Conservation (phyloP, 202 grass and related monocot species). For the Carex arenaria region DNA sequence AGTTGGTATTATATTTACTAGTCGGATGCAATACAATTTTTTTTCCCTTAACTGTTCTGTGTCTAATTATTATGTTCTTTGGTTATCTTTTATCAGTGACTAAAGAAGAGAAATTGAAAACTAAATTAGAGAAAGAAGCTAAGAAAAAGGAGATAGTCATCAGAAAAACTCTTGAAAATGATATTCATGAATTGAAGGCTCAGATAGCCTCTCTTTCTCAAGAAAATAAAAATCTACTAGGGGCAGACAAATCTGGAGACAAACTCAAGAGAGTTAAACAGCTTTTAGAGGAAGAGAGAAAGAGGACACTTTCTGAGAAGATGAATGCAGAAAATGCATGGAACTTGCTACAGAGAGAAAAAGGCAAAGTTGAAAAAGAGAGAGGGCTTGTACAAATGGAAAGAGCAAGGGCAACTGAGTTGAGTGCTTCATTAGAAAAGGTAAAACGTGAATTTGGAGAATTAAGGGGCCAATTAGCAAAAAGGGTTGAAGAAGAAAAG, state of each 20-base stretch:
- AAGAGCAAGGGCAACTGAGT: slow-evolving; percentile 50
- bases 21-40: background rate
- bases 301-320: slow-evolving; percentile 42
- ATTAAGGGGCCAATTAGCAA: slow-evolving; percentile 41
- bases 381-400: slow-evolving; percentile 51
- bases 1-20: background rate
- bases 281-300: slow-evolving; percentile 61
- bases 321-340: slow-evolving; percentile 47
- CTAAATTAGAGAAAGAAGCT: slow-evolving; percentile 55
- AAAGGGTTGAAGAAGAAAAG: slow-evolving; percentile 62
- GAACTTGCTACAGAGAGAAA: slow-evolving; percentile 52
- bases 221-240: slow-evolving; percentile 30
- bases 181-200: slow-evolving; percentile 72
- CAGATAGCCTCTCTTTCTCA: slow-evolving; percentile 40
- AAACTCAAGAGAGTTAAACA: slow-evolving; percentile 55
- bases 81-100: slow-evolving; percentile 33
- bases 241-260: slow-evolving; percentile 41
- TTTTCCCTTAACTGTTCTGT: background rate
- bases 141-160: slow-evolving; percentile 50
- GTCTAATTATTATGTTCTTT: background rate
- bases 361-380: slow-evolving; percentile 59
- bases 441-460: slow-evolving; percentile 64
- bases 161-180: slow-evolving; percentile 75
- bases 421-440: slow-evolving; percentile 50
- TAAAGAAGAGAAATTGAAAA: slow-evolving; percentile 48